Conservation (phyloP, 306 rosid genomes). For the Corylus avellana region DNA sequence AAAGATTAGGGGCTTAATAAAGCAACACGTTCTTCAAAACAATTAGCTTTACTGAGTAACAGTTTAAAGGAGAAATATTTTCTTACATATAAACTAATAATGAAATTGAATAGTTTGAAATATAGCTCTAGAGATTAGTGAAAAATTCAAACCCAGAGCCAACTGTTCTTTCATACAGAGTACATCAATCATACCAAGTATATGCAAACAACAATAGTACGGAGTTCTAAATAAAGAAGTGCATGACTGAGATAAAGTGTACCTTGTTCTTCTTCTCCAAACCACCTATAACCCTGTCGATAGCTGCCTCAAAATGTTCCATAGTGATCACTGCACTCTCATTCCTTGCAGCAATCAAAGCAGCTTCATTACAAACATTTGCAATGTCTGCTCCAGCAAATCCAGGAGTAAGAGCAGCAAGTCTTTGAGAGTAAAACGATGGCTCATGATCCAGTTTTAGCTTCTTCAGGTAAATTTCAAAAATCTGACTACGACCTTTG, state of each 20-base stretch:
- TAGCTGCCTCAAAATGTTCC: constrained; percentile 60
- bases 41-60: not conserved
- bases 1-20: not conserved
- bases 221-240: not conserved
- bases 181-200: not conserved
- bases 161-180: not conserved
- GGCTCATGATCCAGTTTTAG: constrained; percentile 58
- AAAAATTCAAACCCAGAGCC: not conserved
- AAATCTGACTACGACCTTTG: constrained; percentile 56
- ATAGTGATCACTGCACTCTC: constrained; percentile 46
- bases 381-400: constrained; percentile 69
- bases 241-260: constrained; percentile 1
- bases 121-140: not conserved
- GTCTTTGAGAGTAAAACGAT: constrained; percentile 58
- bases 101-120: not conserved
- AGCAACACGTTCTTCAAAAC: not conserved
- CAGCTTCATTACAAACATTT: constrained; percentile 65
- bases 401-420: constrained; percentile 66
- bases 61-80: not conserved
- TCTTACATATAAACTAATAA: not conserved
- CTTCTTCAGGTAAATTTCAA: constrained; percentile 50
- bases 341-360: constrained; percentile 57
- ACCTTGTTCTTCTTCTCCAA: constrained; percentile 68
- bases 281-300: constrained; percentile 63
- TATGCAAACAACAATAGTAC: not conserved